phyloP scores from a whole-genome alignment of 768 basidiomycete genomes.

The Serpula lacrymans region DNA sequence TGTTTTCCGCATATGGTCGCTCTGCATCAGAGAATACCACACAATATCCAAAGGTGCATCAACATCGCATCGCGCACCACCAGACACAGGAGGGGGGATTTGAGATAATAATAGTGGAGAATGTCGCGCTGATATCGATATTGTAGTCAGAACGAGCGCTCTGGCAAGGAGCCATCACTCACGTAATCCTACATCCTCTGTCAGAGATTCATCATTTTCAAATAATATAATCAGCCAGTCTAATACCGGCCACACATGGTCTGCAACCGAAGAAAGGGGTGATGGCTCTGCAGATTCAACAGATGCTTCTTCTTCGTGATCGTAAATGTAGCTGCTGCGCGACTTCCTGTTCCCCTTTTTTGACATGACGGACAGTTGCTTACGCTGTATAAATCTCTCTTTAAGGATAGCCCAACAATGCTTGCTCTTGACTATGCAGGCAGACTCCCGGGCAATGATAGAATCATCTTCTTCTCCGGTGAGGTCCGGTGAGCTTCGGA shows the following conservation, averaged over 20 bases:
- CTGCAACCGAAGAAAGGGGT: slow-evolving; percentile 40
- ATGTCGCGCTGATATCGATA: slow-evolving; percentile 31
- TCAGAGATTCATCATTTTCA: slow-evolving; percentile 57
- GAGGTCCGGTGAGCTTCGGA: no score
- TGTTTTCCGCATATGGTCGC: slow-evolving; percentile 23
- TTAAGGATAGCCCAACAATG: slow-evolving; percentile 61
- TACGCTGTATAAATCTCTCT: slow-evolving; percentile 47
- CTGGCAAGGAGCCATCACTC: slow-evolving; percentile 14
- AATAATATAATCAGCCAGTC: slow-evolving; percentile 66
- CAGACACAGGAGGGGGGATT: slow-evolving; percentile 52
- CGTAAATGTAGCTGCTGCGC: slow-evolving; percentile 26
- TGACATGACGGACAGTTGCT: slow-evolving; percentile 12
- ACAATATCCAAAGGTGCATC: slow-evolving; percentile 47
- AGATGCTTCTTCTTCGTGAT: slow-evolving; percentile 23
- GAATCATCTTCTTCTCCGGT: slow-evolving; percentile 42
- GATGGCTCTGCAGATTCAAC: slow-evolving; percentile 14
- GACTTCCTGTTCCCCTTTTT: slow-evolving; percentile 27
- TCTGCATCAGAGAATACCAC: slow-evolving; percentile 34
- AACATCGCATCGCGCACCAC: slow-evolving; percentile 54
- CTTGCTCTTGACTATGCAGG: slow-evolving; percentile 49
- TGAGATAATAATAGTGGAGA: slow-evolving; percentile 57
- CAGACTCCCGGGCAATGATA: slow-evolving; percentile 50
- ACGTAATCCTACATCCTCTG: slow-evolving; percentile 36
- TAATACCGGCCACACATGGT: slow-evolving; percentile 69
- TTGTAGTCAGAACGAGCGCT: slow-evolving; percentile 3